Conservation (phyloP, 2,329 filamentous ascomycete species). For the Cercospora canescens region DNA sequence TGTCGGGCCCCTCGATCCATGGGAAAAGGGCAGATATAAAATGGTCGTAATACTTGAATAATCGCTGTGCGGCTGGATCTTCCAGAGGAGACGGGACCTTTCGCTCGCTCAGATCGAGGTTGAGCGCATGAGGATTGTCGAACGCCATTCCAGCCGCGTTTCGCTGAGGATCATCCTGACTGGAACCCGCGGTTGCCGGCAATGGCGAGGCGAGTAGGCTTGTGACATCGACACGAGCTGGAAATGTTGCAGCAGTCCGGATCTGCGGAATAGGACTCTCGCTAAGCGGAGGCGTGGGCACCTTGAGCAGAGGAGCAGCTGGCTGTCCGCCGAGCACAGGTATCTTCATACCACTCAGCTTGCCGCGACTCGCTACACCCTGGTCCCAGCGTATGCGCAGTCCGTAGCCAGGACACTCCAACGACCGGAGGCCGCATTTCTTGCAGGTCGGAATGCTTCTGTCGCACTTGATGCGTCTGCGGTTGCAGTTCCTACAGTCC, state of each 20-base stretch:
- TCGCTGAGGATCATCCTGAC: neutral
- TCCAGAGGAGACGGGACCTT: neutral
- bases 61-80: conserved; percentile 5
- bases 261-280: neutral
- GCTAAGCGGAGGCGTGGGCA: neutral
- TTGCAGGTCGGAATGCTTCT: conserved; percentile 14
- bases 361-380: conserved; percentile 11
- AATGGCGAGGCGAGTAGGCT: conserved; percentile 2
- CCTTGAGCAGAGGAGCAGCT: neutral
- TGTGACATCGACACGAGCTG: conserved; percentile 3
- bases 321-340: conserved; percentile 7
- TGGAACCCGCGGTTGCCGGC: neutral
- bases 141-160: conserved; percentile 3
- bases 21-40: conserved; percentile 6
- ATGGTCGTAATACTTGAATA: conserved; percentile 14
- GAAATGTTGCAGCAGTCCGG: neutral
- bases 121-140: conserved; percentile 5
- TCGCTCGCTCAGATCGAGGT: conserved; percentile 2
- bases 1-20: conserved; percentile 10
- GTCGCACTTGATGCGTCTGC: conserved; percentile 14
- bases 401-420: conserved; percentile 15
- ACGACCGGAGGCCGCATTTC: conserved; percentile 10
- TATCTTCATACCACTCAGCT: conserved; percentile 12
- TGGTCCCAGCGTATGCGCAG: conserved; percentile 15
- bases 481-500: conserved; percentile 16